Evolutionary conservation across 108 stramenopile genomes (phyloP).

Genomic region (Cylindrotheca fusiformis): DNA sequence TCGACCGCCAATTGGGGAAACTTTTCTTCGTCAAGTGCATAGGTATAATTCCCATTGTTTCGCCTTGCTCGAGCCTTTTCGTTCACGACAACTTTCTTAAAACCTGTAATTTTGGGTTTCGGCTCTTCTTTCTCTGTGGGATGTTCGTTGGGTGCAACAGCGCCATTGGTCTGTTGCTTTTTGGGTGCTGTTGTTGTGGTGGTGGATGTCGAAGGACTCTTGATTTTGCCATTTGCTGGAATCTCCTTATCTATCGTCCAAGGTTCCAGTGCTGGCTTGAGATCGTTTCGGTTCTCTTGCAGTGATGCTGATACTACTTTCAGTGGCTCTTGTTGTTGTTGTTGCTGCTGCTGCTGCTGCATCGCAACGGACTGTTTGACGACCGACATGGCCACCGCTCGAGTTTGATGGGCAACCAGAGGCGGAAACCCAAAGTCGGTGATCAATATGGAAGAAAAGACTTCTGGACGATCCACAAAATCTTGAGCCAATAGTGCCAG

Average conservation of each 20-base stretch:
- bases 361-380: neutral
- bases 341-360: conserved; percentile 7
- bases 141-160: neutral
- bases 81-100: conserved; percentile 60
- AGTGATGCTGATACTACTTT: neutral
- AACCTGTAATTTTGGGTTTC: conserved; percentile 10
- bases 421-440: conserved; percentile 44
- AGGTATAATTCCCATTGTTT: conserved; percentile 33
- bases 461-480: conserved; percentile 52
- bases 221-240: neutral
- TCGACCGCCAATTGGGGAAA: conserved; percentile 55
- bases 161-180: neutral
- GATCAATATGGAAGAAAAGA: conserved; percentile 36
- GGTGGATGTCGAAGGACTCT: neutral
- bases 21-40: conserved; percentile 56
- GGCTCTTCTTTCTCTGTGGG: neutral
- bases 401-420: conserved; percentile 39
- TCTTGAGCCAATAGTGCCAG: conserved; percentile 35
- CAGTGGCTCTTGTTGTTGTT: conserved; percentile 11
- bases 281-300: neutral
- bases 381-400: conserved; percentile 37
- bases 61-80: conserved; percentile 50
- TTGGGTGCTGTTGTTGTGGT: neutral
- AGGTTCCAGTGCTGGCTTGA: neutral
- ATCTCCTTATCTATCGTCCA: neutral